Evolutionary conservation across 179 eudicot species (phyloP), one percentile per base, ranked within the genome.

Genomic region (Patellifolia procumbens): DNA sequence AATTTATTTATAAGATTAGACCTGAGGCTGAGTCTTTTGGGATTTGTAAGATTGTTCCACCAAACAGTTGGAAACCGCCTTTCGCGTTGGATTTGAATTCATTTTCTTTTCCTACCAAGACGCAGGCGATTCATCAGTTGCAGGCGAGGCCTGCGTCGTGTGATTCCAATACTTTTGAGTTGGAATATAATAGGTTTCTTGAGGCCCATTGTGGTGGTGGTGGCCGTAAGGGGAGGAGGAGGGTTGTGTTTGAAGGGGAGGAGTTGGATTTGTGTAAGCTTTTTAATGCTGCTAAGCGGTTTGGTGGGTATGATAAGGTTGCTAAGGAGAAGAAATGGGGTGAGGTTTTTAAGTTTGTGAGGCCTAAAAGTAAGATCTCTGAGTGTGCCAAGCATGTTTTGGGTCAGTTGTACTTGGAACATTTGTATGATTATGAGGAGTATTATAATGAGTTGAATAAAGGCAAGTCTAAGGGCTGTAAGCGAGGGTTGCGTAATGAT

Each of bases 21-120:
- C 86, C 85, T 20, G 97, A 89, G 69, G 97, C 99, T 48, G 99
- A 95, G 80, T 81, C 87, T 0, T 95, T 83, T 84, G 99, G 99
- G 84, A 95, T 95, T 75, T 95, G 99, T 82, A 93, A 87, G 79
- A 89, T 95, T 74, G 90, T 95, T 22, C 99, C 99, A 6, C 99
- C 99, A 0, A 61, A 84, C 80, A 84, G 82, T 60, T 95, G 99
- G 99, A 93, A 95, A 53, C 89, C 99, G 35, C 97, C 99, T 3
- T 95, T 92, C 81, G 90, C 93, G 0, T 84, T 92, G 72, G 89
- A 95, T 82, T 80, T 88, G 81, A 82, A 91, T 64, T 71, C 83
- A 3, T 95, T 95, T 55, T 78, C 87, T 48, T 95, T 95, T 59
- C 92, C 90, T 0, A 93, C 97, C 19, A 95, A 95, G 77, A 85